A percentile compares a stretch with the other conserved stretches of the same genome.
phyloP scores from a whole-genome alignment of 257 asterid species.

The Gardenia jasminoides region DNA sequence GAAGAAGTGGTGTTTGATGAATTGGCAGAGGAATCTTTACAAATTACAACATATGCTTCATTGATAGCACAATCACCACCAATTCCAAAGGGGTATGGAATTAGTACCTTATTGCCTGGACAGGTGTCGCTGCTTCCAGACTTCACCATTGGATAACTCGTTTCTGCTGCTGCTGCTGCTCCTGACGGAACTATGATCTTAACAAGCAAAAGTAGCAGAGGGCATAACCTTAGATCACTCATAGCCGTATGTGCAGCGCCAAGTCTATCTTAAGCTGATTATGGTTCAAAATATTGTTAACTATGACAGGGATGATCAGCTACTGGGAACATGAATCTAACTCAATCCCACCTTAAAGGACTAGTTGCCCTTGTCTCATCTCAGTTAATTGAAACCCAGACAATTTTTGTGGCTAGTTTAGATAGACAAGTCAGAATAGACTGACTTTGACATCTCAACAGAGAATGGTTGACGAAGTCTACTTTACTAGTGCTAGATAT shows the following conservation, averaged over 20 bases:
- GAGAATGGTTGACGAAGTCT: not conserved
- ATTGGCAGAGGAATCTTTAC: not conserved
- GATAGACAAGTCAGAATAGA: no score
- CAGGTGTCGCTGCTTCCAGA: constrained; percentile 3
- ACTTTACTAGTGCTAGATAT: not conserved
- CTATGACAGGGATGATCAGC: no score
- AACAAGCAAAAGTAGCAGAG: not conserved
- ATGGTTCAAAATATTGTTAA: no score
- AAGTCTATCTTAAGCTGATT: no score
- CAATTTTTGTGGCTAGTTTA: no score
- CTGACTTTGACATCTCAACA: not conserved
- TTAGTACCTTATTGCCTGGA: not conserved
- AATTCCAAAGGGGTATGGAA: constrained; percentile 30
- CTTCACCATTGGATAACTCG: constrained; percentile 1
- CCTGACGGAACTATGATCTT: not conserved
- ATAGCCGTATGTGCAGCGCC: not conserved
- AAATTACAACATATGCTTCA: constrained; percentile 8
- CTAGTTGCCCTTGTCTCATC: no score
- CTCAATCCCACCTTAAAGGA: no score
- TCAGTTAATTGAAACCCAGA: no score
- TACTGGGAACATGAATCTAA: no score
- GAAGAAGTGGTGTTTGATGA: constrained; percentile 1
- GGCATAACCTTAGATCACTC: not conserved
- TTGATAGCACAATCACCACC: constrained; percentile 21
- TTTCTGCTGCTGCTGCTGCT: not conserved